A percentile compares a stretch with the other conserved stretches of the same genome.
phyloP scores from a whole-genome alignment of 306 rosid species.

The Quercus engelmannii region DNA sequence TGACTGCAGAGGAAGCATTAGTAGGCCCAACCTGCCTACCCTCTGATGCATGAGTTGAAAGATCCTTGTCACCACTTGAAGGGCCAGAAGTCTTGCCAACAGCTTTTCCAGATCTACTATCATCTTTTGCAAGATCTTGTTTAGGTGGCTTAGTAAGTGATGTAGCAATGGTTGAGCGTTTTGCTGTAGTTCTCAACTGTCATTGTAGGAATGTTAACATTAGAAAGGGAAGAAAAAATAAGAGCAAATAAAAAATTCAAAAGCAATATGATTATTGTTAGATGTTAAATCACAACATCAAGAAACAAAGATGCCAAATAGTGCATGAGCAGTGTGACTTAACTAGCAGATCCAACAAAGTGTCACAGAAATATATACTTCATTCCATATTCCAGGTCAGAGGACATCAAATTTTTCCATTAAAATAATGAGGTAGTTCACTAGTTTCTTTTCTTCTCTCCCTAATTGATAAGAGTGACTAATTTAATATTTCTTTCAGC shows the following conservation, averaged over 20 bases:
- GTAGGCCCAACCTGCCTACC: constrained; percentile 51
- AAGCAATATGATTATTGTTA: background rate
- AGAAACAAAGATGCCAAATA: background rate
- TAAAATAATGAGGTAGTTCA: background rate
- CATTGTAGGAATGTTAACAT: constrained; percentile 26
- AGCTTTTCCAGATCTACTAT: constrained; percentile 73
- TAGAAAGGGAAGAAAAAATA: background rate
- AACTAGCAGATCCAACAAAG: background rate
- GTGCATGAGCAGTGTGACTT: background rate
- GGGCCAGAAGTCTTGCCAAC: constrained; percentile 53
- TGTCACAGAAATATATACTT: no score
- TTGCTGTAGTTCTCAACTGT: constrained; percentile 64
- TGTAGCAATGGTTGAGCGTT: constrained; percentile 59
- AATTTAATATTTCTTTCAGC: background rate
- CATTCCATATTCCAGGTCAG: background rate
- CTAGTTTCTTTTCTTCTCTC: background rate
- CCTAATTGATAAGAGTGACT: background rate
- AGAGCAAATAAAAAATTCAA: background rate
- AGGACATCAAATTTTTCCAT: background rate
- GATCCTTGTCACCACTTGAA: constrained; percentile 56
- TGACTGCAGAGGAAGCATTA: constrained; percentile 43
- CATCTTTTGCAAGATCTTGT: constrained; percentile 80
- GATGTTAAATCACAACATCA: background rate
- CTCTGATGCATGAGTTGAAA: constrained; percentile 49
- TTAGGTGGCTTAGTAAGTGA: constrained; percentile 62